phyloP scores from a whole-genome alignment of 148 eudicot species.

The Cornus kousa region DNA sequence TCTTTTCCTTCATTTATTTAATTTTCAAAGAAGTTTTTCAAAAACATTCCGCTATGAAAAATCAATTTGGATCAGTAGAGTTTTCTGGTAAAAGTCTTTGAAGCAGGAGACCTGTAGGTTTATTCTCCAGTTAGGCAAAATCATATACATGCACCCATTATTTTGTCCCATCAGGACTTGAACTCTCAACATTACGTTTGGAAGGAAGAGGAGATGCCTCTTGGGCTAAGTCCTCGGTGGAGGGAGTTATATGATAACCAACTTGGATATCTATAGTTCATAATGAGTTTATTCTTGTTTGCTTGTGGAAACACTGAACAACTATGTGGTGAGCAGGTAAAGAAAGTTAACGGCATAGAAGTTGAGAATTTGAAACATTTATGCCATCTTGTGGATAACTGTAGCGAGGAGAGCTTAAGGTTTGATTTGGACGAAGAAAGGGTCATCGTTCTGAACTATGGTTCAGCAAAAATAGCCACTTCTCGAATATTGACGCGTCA shows the following conservation, averaged over 20 bases:
- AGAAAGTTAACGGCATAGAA: conserved; percentile 73
- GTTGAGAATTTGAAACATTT: conserved; percentile 73
- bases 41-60: background rate
- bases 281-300: background rate
- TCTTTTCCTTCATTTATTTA: no score
- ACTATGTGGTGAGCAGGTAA: conserved; percentile 55
- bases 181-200: background rate
- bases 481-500: conserved; percentile 76
- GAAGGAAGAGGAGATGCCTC: no score
- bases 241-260: background rate
- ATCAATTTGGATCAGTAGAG: background rate
- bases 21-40: no score
- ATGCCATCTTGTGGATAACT: conserved; percentile 65
- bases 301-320: background rate
- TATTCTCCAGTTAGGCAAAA: no score
- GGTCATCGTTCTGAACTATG: conserved; percentile 72
- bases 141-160: no score
- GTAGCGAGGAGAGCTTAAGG: conserved; percentile 60
- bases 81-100: background rate
- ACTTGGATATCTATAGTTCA: background rate
- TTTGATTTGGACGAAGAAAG: conserved; percentile 89
- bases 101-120: no score
- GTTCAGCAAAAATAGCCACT: conserved; percentile 74
- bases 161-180: background rate
- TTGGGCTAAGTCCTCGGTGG: no score